These are phyloP conservation scores for Aspergillus persii DNA, from an alignment of 2,329 filamentous ascomycete genomes.

Conservation along the genomic window DNA sequence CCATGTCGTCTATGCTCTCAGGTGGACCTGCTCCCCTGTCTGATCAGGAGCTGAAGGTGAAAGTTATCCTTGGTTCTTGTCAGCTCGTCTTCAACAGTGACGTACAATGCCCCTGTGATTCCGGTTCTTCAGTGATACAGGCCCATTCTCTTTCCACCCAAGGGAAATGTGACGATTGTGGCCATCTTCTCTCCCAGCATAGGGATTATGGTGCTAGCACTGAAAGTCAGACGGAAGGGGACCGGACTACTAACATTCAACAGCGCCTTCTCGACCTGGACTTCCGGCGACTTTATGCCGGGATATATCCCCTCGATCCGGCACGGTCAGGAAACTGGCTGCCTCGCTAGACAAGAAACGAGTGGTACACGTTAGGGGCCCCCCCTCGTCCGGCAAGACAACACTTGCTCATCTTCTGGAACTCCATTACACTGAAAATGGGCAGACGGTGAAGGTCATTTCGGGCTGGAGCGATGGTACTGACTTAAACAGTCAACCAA, in stretches of 20 bases:
- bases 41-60: neutral
- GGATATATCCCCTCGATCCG: neutral
- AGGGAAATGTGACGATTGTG: neutral
- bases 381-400: slow-evolving; percentile 10
- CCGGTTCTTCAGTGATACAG: neutral
- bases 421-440: slow-evolving; percentile 1
- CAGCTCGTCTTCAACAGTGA: neutral
- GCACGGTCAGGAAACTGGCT: slow-evolving; percentile 4
- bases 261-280: neutral
- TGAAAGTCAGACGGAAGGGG: neutral
- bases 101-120: neutral
- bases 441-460: neutral
- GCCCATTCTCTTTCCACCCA: neutral
- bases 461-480: neutral
- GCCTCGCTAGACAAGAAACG: slow-evolving; percentile 4
- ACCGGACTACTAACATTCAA: neutral
- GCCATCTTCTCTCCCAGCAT: neutral
- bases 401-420: slow-evolving; percentile 9
- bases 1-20: neutral
- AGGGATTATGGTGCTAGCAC: neutral
- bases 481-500: neutral
- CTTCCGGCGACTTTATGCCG: neutral
- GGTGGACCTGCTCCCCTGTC: neutral
- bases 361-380: slow-evolving; percentile 7
- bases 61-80: neutral